Base-by-base conservation (phyloP, 768 basidiomycete genomes). In the Boletus pseudo-olivaceus region DNA sequence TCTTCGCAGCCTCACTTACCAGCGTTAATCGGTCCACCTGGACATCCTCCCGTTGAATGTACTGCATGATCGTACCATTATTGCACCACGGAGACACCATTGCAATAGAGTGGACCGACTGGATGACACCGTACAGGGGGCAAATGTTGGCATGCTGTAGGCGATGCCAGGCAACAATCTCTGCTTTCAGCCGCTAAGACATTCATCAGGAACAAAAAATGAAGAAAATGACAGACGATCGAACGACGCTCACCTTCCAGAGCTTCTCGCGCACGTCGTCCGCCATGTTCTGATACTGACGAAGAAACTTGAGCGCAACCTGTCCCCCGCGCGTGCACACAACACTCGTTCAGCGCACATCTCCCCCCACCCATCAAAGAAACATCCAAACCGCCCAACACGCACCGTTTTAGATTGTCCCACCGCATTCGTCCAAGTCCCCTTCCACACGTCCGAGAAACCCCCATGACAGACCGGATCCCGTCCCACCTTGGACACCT, bases 31-130 rank as follows among this genome's bases (percentile, higher is more conserved):
- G 70, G 54, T 83, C 75, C 7, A 62, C 76, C 4, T 60, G 62
- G 0, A 75, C 71, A 49, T 78, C 74, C 15, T 69, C 59, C 45
- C 62, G 66, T 52, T 72, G 74, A 54, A 84, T 66, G 61, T 82
- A 85, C 23, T 76, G 67, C 49, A 71, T 73, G 49, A 85, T 71
- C 8, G 78, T 81, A 9, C 84, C 83, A 47, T 84, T 82, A 34
- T 76, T 73, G 61, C 82, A 84, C 82, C 83, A 86, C 5, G 79
- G 78, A 5, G 84, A 84, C 0, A 85, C 82, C 81, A 85, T 84
- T 17, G 78, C 83, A 27, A 85, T 73, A 44, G 79, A 78, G 33
- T 75, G 72, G 29, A 72, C 67, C 5, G 75, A 73, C 58, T 81
- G 80, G 15, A 81, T 67, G 51, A 85, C 75, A 2, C 84, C 84